Base-by-base conservation (phyloP, 352 stramenopile species). In the Peronosclerospora sorghi region DNA sequence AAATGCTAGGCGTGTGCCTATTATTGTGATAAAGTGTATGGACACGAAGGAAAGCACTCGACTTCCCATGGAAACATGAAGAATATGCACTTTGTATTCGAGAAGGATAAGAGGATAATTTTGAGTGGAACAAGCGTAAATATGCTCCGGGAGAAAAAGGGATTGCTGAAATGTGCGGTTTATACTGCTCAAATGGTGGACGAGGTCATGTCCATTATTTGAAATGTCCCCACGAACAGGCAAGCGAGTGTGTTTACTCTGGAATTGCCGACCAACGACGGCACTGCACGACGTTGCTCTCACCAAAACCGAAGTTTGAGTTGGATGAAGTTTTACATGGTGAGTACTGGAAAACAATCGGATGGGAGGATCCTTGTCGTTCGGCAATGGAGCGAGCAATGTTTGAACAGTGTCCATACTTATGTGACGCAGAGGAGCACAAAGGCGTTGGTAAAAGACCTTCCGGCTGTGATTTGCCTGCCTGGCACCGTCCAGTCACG, bases 121-220 rank as follows among this genome's bases (percentile, higher is more conserved):
- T 74, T 12, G 24, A 44, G 13, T 53, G 65, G 47, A 32, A 60
- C 4, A 32, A 36, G 17, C 63, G 27, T 13, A 58, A 58, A 32
- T 74, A 70, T 35, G 28, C 29, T 4, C 24, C 39, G 21, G 66
- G 62, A 8, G 66, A 78, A 20, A 53, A 48, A 9, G 66, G 53
- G 2, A 48, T 68, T 10, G 56, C 66, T 10, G 66, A 78, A 54
- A 78, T 74, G 60, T 78, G 66, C 45, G 65, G 62, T 15, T 51
- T 74, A 41, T 65, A 68, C 28, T 78, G 60, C 12, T 68, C 60
- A 30, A 58, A 45, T 6, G 62, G 49, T 51, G 66, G 66, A 21
- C 53, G 62, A 29, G 63, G 60, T 1, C 66, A 78, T 23, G 56
- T 65, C 36, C 66, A 78, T 37, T 74, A 65, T 41, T 40, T 74